Percentiles rank a stretch among this genome's conserved stretches.
These are phyloP conservation scores for Ceratobasidium sp. DNA, from an alignment of 1,284 basidiomycete species.

Conservation along the genomic window DNA sequence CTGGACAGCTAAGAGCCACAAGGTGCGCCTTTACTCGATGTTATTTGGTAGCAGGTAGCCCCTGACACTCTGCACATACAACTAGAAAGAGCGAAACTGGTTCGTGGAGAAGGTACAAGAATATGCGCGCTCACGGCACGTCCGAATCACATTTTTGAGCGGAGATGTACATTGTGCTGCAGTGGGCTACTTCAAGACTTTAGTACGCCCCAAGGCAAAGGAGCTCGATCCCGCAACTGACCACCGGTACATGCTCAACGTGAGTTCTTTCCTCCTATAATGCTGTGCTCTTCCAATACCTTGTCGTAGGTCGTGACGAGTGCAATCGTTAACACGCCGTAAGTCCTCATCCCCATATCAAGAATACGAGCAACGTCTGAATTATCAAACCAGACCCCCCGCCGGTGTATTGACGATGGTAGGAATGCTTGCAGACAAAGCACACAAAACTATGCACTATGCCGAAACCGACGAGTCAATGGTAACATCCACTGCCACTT, in stretches of 20 bases:
- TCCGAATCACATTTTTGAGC: conserved; percentile 84
- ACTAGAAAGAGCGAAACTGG: conserved; percentile 88
- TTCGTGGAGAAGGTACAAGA: conserved; percentile 82
- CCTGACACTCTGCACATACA: background rate
- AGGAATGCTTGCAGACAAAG: conserved; percentile 79
- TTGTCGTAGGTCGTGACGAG: conserved; percentile 65
- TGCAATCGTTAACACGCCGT: conserved; percentile 86
- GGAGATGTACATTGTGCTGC: conserved; percentile 93
- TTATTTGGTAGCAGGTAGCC: background rate
- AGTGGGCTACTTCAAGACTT: conserved; percentile 83
- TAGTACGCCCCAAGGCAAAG: conserved; percentile 62
- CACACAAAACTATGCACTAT: conserved; percentile 83
- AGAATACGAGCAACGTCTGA: conserved; percentile 52
- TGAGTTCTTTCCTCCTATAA: conserved; percentile 47
- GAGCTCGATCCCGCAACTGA: conserved; percentile 67
- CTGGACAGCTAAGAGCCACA: conserved; percentile 70
- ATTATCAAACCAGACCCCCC: conserved; percentile 72
- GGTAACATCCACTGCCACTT: conserved; percentile 58
- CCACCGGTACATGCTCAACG: conserved; percentile 87
- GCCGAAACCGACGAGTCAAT: conserved; percentile 85
- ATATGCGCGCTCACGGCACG: conserved; percentile 67
- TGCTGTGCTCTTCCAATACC: background rate
- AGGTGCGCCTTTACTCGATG: conserved; percentile 58
- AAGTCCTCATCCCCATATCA: conserved; percentile 51
- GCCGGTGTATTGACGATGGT: conserved; percentile 83